Base-by-base conservation (phyloP, 164 flowering plant species). In the Stephania yunnanensis region DNA sequence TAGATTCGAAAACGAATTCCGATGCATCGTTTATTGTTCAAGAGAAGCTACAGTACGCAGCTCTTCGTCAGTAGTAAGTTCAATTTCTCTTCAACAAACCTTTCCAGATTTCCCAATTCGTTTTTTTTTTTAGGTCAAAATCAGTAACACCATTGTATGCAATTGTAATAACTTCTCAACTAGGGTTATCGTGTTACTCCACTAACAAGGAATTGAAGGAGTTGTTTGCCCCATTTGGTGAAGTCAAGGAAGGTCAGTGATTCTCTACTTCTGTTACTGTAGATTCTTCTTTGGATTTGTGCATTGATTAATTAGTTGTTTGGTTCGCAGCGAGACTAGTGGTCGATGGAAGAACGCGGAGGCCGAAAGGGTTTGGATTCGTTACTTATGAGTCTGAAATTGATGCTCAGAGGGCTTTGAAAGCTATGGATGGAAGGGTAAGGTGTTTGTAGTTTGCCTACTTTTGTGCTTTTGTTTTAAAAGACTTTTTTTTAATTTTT, bases 361-460 rank as follows among this genome's bases (percentile, higher is more conserved):
- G 91, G 84, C 91, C 91, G 42, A 94, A 89, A 81, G 98, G 98
- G 22, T 90, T 86, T 81, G 98, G 94, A 13, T 94, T 92, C 79
- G 89, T 94, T n/a, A 77, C 87, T 7, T 94, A 75, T 74, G 78
- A 87, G 46, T 83, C 91, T 4, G 88, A 87, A 52, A 48, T 2
- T 70, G 92, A 88, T 7, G 98, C 97, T 22, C 86, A 80, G 31
- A 87, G 84, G 71, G 98, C 98, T 5, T 11, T 90, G 72, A 84
- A 87, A 71, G 84, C 89, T 74, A 80, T 93, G 92, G 79, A 91
- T 86, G 89, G 92, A 79, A 85, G 89, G 90, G 97, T 92, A 86
- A 4, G n/a, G 36, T 71, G 46, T 68, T 29, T 7, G 64, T 4
- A 15, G 20, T 10, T 25, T 25, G 25, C 25, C 25, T 25, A 25